Conservation (phyloP, 495 filamentous ascomycete genomes). For the Xylaria intraflava region DNA sequence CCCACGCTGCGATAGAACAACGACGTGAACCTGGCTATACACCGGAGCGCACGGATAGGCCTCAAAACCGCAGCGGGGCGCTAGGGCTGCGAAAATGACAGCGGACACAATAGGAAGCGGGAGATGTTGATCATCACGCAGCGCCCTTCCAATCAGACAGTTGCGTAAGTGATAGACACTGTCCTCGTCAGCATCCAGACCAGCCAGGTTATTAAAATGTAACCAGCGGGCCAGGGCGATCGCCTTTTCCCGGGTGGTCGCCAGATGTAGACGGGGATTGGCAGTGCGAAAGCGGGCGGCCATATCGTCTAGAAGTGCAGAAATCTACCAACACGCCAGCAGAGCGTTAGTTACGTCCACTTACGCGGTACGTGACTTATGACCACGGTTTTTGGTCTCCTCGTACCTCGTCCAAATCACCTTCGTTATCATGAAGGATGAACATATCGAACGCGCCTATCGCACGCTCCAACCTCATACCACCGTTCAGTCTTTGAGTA, state of each 20-base stretch:
- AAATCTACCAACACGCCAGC: constrained; percentile 42
- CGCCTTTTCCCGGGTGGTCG: constrained; percentile 60
- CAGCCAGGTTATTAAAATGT: constrained; percentile 56
- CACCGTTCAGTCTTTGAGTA: constrained; percentile 23
- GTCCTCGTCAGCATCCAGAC: constrained; percentile 48
- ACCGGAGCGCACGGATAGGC: constrained; percentile 69
- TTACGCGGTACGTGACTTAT: background rate
- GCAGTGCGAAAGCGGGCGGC: constrained; percentile 45
- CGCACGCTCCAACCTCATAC: constrained; percentile 60
- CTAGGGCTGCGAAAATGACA: constrained; percentile 42
- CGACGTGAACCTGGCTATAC: constrained; percentile 72
- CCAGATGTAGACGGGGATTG: constrained; percentile 42
- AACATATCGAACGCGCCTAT: constrained; percentile 85
- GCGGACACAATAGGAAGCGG: constrained; percentile 75
- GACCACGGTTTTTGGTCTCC: background rate
- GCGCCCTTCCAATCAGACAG: constrained; percentile 72
- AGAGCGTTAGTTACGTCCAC: background rate
- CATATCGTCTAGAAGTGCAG: constrained; percentile 55
- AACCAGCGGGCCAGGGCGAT: constrained; percentile 61
- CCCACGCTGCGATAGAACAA: constrained; percentile 53
- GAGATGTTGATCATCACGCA: constrained; percentile 61
- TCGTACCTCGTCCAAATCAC: constrained; percentile 66
- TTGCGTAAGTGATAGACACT: constrained; percentile 76
- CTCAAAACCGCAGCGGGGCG: constrained; percentile 56
- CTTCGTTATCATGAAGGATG: constrained; percentile 59